Conservation (phyloP, 2,329 filamentous ascomycete species). For the Colletotrichum tropicicola region DNA sequence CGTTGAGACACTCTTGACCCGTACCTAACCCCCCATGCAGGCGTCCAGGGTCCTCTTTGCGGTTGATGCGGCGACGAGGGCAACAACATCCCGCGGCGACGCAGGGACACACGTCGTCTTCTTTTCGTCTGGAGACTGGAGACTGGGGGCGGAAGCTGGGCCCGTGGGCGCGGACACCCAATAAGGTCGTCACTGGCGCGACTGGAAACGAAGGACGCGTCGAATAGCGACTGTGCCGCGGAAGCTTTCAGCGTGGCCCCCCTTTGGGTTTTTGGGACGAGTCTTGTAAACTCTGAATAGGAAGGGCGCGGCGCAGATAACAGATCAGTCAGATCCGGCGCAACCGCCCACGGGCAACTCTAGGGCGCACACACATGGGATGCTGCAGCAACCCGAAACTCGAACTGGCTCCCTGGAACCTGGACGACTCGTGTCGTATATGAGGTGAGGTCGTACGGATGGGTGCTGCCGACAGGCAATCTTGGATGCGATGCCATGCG, state of each 20-base stretch:
- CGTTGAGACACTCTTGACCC: constrained; percentile 22
- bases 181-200: constrained; percentile 3
- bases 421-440: background rate
- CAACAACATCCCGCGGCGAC: constrained; percentile 20
- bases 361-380: background rate
- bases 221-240: background rate
- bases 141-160: too few relatives aligned
- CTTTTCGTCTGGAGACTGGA: background rate
- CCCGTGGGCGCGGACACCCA: background rate
- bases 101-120: constrained; percentile 6
- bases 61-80: constrained; percentile 26
- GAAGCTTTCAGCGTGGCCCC: constrained; percentile 9
- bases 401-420: background rate
- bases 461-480: background rate
- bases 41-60: constrained; percentile 12
- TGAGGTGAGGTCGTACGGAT: background rate
- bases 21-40: constrained; percentile 14
- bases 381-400: constrained; percentile 16
- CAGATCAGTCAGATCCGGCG: background rate
- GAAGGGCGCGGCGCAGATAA: too few relatives aligned
- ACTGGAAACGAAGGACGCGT: constrained; percentile 14
- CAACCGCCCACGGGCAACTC: background rate
- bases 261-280: constrained; percentile 19
- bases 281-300: constrained; percentile 2
- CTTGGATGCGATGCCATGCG: background rate